A percentile compares a stretch with the other conserved stretches of the same genome.
phyloP scores from a whole-genome alignment of 2,329 filamentous ascomycete genomes.

The Gliomastix tumulicola region DNA sequence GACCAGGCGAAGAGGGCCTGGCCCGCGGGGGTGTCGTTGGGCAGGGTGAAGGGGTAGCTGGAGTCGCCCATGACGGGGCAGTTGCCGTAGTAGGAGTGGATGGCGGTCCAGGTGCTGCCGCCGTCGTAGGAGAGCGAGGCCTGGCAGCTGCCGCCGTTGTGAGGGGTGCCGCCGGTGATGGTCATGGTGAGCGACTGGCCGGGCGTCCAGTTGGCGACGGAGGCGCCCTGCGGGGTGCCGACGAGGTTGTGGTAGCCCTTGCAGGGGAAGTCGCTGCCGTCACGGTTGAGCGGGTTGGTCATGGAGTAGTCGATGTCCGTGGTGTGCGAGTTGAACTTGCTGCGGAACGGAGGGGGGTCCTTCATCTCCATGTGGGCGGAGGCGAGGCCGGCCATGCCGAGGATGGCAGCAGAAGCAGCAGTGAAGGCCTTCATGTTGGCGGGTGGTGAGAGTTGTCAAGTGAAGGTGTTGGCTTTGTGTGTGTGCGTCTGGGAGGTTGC shows the following conservation, averaged over 20 bases:
- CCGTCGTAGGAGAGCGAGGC: constrained; percentile 67
- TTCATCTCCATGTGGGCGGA: constrained; percentile 52
- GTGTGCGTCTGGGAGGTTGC: too few species aligned
- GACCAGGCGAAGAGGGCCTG: constrained; percentile 68
- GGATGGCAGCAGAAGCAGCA: constrained; percentile 26
- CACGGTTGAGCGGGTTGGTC: constrained; percentile 54
- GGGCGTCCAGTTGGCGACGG: constrained; percentile 54
- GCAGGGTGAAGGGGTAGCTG: constrained; percentile 60
- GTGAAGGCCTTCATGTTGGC: constrained; percentile 36
- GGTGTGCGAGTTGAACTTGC: constrained; percentile 43
- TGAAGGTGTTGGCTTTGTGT: too few species aligned
- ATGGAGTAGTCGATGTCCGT: constrained; percentile 62
- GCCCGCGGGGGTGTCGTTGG: constrained; percentile 50
- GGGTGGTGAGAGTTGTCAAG: constrained; percentile 1
- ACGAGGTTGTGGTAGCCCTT: constrained; percentile 53
- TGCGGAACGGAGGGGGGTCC: constrained; percentile 43
- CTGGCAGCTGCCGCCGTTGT: constrained; percentile 72
- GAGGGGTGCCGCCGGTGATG: constrained; percentile 54
- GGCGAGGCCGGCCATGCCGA: constrained; percentile 34
- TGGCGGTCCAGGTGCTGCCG: constrained; percentile 63
- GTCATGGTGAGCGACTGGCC: constrained; percentile 58
- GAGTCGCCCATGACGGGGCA: constrained; percentile 38
- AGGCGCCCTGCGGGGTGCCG: constrained; percentile 38
- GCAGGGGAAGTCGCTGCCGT: constrained; percentile 67
- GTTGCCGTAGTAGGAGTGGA: constrained; percentile 48